Evolutionary conservation across 495 filamentous ascomycete species (phyloP).

Genomic region (Ramalina intermedia): DNA sequence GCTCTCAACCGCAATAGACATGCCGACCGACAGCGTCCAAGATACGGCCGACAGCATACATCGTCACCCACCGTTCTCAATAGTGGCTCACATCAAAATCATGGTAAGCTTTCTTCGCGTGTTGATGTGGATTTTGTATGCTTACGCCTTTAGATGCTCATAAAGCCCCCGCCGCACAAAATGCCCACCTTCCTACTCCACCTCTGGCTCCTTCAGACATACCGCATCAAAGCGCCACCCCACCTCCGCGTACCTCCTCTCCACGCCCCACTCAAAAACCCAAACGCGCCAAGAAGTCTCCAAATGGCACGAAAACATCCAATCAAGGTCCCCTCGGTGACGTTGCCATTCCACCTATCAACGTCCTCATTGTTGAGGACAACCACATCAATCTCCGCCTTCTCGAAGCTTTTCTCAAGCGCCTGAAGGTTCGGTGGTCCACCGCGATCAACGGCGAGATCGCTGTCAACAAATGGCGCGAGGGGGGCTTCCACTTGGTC

Average conservation of each 20-base stretch:
- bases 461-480: conserved; percentile 83
- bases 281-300: conserved; percentile 4
- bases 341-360: conserved; percentile 85
- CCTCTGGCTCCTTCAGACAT: conserved; percentile 32
- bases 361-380: conserved; percentile 94
- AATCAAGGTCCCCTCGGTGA: conserved; percentile 48
- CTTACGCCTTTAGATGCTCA: conserved; percentile 8
- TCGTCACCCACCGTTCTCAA: conserved; percentile 61
- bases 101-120: conserved; percentile 6
- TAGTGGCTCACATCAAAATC: conserved; percentile 21
- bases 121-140: neutral
- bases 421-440: conserved; percentile 94
- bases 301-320: conserved; percentile 23
- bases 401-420: conserved; percentile 89
- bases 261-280: conserved; percentile 28
- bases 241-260: conserved; percentile 44
- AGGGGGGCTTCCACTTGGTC: conserved; percentile 91
- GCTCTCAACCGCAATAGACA: conserved; percentile 33
- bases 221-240: conserved; percentile 30
- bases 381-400: conserved; percentile 93
- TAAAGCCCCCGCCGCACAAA: conserved; percentile 17
- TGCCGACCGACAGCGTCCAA: conserved; percentile 34
- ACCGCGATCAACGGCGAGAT: conserved; percentile 89
- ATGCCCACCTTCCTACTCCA: conserved; percentile 42
- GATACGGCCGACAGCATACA: conserved; percentile 55